Conservation (phyloP, 1,284 basidiomycete species). For the Kalmanozyma brasiliensis region DNA sequence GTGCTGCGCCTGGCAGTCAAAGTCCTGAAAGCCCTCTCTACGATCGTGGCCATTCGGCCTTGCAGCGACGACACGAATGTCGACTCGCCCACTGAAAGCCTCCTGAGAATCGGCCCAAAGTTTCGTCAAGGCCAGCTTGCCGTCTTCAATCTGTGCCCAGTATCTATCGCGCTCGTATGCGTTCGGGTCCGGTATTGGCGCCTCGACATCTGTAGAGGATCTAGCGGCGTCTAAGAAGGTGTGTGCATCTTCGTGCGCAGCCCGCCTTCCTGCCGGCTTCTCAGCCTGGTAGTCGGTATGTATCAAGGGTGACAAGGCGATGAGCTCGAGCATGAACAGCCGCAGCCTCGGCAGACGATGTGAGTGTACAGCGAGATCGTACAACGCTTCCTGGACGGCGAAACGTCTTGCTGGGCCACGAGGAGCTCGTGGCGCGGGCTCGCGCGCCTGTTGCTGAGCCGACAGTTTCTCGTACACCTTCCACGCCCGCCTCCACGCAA, state of each 20-base stretch:
- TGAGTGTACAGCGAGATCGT: constrained; percentile 27
- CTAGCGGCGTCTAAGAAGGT: constrained; percentile 5
- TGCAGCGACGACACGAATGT: constrained; percentile 33
- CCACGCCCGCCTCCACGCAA: constrained; percentile 35
- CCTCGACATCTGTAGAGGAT: too few relatives aligned
- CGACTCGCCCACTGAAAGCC: neutral
- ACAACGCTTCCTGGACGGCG: constrained; percentile 39
- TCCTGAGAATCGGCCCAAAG: constrained; percentile 17
- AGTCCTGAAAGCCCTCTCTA: constrained; percentile 39
- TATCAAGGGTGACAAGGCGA: constrained; percentile 21
- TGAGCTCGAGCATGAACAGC: constrained; percentile 33
- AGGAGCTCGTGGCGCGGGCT: constrained; percentile 33
- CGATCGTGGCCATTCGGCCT: constrained; percentile 37
- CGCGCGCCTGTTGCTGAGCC: constrained; percentile 20
- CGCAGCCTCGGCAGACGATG: constrained; percentile 21
- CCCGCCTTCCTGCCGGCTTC: neutral
- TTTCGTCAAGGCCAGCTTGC: constrained; percentile 21
- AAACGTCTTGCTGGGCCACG: constrained; percentile 35
- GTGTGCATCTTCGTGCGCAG: constrained; percentile 12
- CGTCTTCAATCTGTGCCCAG: constrained; percentile 26
- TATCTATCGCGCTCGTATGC: constrained; percentile 33
- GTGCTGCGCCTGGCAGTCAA: constrained; percentile 36
- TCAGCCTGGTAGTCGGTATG: too few relatives aligned
- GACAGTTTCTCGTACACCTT: constrained; percentile 30
- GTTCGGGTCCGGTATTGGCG: too few relatives aligned